A percentile compares a stretch with the other conserved stretches of the same genome.
Evolutionary conservation across 73 alveolate genomes (phyloP).

Genomic region (Paramecium tetraurelia): DNA sequence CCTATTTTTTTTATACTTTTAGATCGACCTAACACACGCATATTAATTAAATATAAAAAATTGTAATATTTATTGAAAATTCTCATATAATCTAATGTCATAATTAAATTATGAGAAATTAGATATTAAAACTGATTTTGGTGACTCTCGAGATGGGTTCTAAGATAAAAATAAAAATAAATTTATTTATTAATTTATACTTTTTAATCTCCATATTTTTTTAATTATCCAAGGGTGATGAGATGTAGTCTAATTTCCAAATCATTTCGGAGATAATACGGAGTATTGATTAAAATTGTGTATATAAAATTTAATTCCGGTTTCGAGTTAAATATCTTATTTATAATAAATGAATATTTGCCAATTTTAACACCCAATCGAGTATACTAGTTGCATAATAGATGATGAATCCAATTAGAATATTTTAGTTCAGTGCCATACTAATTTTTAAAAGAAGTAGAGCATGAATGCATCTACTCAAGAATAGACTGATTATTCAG

Average conservation of each 20-base stretch:
- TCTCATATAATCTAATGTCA: too few relatives aligned
- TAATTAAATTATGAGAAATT: too few relatives aligned
- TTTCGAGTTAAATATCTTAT: neutral
- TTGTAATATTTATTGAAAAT: too few relatives aligned
- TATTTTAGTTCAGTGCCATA: neutral
- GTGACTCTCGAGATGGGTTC: too few relatives aligned
- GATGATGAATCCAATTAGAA: neutral
- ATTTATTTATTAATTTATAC: too few relatives aligned
- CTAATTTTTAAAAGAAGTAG: neutral
- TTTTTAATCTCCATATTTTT: too few relatives aligned
- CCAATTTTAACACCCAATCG: neutral
- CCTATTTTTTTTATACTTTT: too few relatives aligned
- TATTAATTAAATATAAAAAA: too few relatives aligned
- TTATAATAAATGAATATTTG: neutral
- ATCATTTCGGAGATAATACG: neutral
- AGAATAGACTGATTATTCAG: neutral
- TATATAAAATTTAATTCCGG: neutral
- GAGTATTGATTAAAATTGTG: neutral
- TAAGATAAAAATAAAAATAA: too few relatives aligned
- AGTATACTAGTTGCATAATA: neutral
- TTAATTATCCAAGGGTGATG: neutral
- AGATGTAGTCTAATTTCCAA: neutral
- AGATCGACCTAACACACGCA: too few relatives aligned
- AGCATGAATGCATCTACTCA: neutral
- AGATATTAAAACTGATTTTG: too few relatives aligned